Conservation (phyloP, 495 filamentous ascomycete genomes). For the Wilcoxina mikolae region DNA sequence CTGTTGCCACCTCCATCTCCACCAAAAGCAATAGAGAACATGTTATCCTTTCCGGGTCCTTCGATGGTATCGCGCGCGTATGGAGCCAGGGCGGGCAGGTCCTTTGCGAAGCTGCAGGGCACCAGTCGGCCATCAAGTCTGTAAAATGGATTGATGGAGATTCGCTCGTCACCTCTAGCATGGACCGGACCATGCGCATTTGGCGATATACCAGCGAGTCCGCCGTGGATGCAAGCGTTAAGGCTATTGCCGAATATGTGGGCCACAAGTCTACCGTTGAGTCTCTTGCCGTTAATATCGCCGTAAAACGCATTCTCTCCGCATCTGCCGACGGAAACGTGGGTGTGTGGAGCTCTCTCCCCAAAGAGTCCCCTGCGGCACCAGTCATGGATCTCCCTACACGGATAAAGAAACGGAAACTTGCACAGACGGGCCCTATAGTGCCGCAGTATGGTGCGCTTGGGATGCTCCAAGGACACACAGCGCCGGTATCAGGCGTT, state of each 20-base stretch:
- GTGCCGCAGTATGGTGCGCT: constrained; percentile 67
- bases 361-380: constrained; percentile 55
- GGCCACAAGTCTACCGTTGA: constrained; percentile 67
- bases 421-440: constrained; percentile 16
- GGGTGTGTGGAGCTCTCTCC: constrained; percentile 70
- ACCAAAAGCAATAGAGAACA: constrained; percentile 44
- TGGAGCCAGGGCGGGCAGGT: constrained; percentile 77
- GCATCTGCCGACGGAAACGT: constrained; percentile 65
- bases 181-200: constrained; percentile 69
- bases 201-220: constrained; percentile 72
- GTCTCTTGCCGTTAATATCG: constrained; percentile 58
- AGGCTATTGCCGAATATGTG: constrained; percentile 57
- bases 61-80: constrained; percentile 72
- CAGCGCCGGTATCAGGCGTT: constrained; percentile 52
- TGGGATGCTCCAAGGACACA: constrained; percentile 54
- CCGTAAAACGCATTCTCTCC: constrained; percentile 63
- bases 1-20: constrained; percentile 68
- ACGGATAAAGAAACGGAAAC: constrained; percentile 63
- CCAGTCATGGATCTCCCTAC: constrained; percentile 50
- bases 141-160: constrained; percentile 37
- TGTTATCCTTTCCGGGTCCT: constrained; percentile 66
- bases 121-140: constrained; percentile 59
- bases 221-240: constrained; percentile 43
- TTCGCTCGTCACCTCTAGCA: constrained; percentile 57
- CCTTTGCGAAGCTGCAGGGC: constrained; percentile 61